Base-by-base conservation (phyloP, 192 early-diverging fungal genomes). In the Linnemannia elongata region DNA sequence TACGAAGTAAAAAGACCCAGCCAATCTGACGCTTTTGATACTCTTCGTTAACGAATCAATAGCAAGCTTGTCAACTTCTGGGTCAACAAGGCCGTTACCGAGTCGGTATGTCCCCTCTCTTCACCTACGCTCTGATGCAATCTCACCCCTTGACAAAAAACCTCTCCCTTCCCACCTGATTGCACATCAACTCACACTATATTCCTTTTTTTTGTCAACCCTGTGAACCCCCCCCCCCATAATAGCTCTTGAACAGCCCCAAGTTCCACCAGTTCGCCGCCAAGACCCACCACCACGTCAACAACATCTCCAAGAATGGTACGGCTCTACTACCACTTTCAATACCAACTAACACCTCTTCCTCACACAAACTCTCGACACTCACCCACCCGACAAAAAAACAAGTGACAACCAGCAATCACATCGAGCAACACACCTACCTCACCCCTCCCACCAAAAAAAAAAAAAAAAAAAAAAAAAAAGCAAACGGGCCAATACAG, bases 31-130 rank as follows among this genome's bases (percentile, higher is more conserved):
- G 6, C 38, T 39, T 39, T 6, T 39, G 3, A 39, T 39, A 39
- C 38, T 39, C 38, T 0, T 4, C 38, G 38, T 39, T 6, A 39
- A 39, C 38, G 6, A 39, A 39, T 39, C n/a, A 70, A 72, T 74
- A 87, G 85, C 76, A 87, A 87, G 41, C 85, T 87, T 49, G 78
- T 87, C 85, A 87, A 87, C 85, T 87, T 87, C 72, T 87, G 85
- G 85, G 85, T 87, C 76, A 87, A 87, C 80, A 87, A 87, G 79
- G 85, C 85, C 72, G 85, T 87, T 33, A 87, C 85, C 30, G 85
- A 87, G 85, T 75, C 85, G 73, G 85, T 87, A 87, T 71, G 85
- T 68, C 27, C 10, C 27, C 10, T 13, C 39, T 63, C 70, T 13
- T 10, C 27, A 42, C 44, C 6, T n/a, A 5, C 42, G 35, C 17